Conservation (phyloP, 257 asterid genomes). For the Jasminum sambac region DNA sequence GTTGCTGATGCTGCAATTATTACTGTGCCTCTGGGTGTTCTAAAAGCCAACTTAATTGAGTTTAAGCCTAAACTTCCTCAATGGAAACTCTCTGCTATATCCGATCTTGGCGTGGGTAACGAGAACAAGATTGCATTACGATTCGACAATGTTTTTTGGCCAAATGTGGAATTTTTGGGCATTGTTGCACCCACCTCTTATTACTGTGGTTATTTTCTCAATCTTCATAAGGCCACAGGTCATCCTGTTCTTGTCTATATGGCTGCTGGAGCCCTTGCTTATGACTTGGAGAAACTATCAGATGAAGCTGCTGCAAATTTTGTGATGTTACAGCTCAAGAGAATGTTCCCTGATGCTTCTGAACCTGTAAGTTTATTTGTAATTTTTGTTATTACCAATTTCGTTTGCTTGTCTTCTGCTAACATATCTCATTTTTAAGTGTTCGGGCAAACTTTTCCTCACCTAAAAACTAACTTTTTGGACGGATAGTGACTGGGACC, state of each 20-base stretch:
- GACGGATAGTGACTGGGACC: too few relatives aligned
- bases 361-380: slow-evolving; percentile 65
- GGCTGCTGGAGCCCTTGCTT: slow-evolving; percentile 95
- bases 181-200: slow-evolving; percentile 79
- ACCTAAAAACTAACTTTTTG: too few relatives aligned
- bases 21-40: slow-evolving; percentile 89
- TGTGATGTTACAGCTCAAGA: slow-evolving; percentile 80
- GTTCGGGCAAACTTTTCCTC: too few relatives aligned
- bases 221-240: slow-evolving; percentile 96
- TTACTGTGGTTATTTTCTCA: slow-evolving; percentile 91
- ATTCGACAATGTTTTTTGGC: slow-evolving; percentile 88
- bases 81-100: slow-evolving; percentile 88
- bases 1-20: slow-evolving; percentile 86
- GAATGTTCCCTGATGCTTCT: slow-evolving; percentile 81
- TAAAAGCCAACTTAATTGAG: slow-evolving; percentile 74
- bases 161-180: slow-evolving; percentile 87
- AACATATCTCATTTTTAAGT: background rate
- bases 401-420: background rate
- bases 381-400: background rate
- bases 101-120: slow-evolving; percentile 92
- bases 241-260: slow-evolving; percentile 88
- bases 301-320: slow-evolving; percentile 71
- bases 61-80: slow-evolving; percentile 90
- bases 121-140: slow-evolving; percentile 85
- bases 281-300: slow-evolving; percentile 87